Conservation (phyloP, 2,329 filamentous ascomycete genomes). For the Calonectria hawksworthii region DNA sequence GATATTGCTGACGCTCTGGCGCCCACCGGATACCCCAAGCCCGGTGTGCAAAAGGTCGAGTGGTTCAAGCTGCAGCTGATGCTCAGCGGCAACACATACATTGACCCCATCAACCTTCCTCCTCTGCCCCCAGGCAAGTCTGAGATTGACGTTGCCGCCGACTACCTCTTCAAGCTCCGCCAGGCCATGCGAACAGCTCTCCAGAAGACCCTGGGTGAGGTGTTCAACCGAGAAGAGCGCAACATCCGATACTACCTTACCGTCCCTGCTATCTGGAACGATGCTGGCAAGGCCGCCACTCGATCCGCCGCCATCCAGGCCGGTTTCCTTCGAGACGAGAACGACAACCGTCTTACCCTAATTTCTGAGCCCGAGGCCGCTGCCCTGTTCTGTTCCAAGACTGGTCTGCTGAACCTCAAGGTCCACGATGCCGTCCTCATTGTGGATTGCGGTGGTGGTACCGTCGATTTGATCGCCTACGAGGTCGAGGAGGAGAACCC, state of each 20-base stretch:
- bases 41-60: conserved; percentile 97
- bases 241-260: conserved; percentile 99
- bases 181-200: conserved; percentile 97
- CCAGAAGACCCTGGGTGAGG: conserved; percentile 96
- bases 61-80: conserved; percentile 99
- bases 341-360: conserved; percentile 94
- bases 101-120: conserved; percentile 98
- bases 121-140: conserved; percentile 98
- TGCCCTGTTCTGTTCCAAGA: conserved; percentile 97
- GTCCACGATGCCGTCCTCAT: conserved; percentile 99
- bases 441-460: conserved; percentile 98
- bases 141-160: conserved; percentile 98
- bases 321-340: conserved; percentile 95
- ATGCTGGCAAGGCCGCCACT: conserved; percentile 97
- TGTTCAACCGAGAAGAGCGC: conserved; percentile 97
- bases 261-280: conserved; percentile 99
- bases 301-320: conserved; percentile 96
- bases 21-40: conserved; percentile 97
- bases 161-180: conserved; percentile 98
- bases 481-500: conserved; percentile 98
- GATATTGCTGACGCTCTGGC: conserved; percentile 98
- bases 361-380: conserved; percentile 98
- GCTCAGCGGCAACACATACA: conserved; percentile 98
- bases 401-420: conserved; percentile 94
- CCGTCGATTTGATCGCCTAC: conserved; percentile 98